A percentile compares a stretch with the other conserved stretches of the same genome.
Evolutionary conservation across 2,329 filamentous ascomycete genomes (phyloP).

Genomic region (Trichoderma sp.): DNA sequence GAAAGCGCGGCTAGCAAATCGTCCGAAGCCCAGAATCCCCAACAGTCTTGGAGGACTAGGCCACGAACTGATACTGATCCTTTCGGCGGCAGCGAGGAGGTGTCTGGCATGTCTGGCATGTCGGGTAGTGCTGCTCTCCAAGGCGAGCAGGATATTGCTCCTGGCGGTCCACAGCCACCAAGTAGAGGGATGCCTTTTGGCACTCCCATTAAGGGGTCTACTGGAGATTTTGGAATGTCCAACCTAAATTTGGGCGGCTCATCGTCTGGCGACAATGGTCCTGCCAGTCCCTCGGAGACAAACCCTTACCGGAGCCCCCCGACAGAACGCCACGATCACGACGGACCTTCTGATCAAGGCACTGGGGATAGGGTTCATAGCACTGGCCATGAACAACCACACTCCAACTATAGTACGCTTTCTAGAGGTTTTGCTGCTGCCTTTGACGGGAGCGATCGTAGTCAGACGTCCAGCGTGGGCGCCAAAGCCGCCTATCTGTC

Average conservation of each 20-base stretch:
- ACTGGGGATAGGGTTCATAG: slow-evolving; percentile 48
- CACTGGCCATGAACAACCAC: slow-evolving; percentile 38
- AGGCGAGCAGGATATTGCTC: slow-evolving; percentile 69
- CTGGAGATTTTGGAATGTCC: slow-evolving; percentile 62
- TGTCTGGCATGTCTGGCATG: slow-evolving; percentile 25
- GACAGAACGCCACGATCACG: slow-evolving; percentile 68
- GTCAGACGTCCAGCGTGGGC: slow-evolving; percentile 86
- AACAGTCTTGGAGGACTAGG: slow-evolving; percentile 56
- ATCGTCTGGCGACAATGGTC: slow-evolving; percentile 58
- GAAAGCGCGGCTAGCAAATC: slow-evolving; percentile 60
- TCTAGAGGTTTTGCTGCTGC: slow-evolving; percentile 51
- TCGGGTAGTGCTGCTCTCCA: slow-evolving; percentile 71
- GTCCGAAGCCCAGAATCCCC: slow-evolving; percentile 46
- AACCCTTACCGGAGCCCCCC: slow-evolving; percentile 94
- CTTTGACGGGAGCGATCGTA: slow-evolving; percentile 78
- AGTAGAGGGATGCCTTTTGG: slow-evolving; percentile 46
- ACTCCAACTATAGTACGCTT: slow-evolving; percentile 53
- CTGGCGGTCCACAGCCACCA: slow-evolving; percentile 27
- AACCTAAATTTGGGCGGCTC: slow-evolving; percentile 54
- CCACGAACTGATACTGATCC: slow-evolving; percentile 73
- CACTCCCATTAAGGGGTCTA: slow-evolving; percentile 53
- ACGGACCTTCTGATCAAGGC: slow-evolving; percentile 53
- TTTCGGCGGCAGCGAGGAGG: slow-evolving; percentile 58
- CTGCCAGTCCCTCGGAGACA: slow-evolving; percentile 87
- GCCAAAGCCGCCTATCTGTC: slow-evolving; percentile 71